Percentiles rank a stretch among this genome's conserved stretches.
Evolutionary conservation across 768 basidiomycete genomes (phyloP).

Genomic region (Lactifluus hygrophoroides): DNA sequence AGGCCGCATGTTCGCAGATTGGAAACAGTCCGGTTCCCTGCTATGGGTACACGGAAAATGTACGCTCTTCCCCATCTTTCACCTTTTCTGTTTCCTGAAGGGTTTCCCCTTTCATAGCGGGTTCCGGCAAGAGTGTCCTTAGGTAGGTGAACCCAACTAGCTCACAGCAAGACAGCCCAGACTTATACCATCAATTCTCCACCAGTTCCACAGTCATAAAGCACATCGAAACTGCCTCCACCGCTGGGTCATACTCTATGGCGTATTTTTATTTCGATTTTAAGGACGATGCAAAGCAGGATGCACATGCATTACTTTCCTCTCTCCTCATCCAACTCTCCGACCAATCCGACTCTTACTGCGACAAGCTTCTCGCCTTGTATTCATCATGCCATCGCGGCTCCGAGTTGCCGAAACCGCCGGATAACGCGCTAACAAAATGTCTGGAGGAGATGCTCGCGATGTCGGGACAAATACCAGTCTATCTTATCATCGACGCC

Average conservation of each 20-base stretch:
- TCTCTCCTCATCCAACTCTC: too few species aligned
- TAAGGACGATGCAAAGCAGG: not conserved
- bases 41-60: constrained; percentile 1
- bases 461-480: too few species aligned
- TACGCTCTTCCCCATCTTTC: not conserved
- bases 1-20: not conserved
- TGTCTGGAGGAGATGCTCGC: not conserved
- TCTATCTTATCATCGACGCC: not conserved
- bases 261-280: too few species aligned
- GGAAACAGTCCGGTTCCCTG: not conserved
- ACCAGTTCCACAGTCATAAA: too few species aligned
- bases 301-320: not conserved
- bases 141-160: too few species aligned
- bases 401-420: not conserved
- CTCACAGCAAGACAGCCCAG: too few species aligned
- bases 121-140: not conserved
- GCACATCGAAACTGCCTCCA: too few species aligned
- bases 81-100: not conserved
- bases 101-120: not conserved
- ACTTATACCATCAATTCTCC: too few species aligned
- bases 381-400: not conserved
- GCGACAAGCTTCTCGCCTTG: not conserved
- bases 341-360: too few species aligned
- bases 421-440: not conserved
- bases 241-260: too few species aligned